Percentiles rank a stretch among this genome's conserved stretches.
These are phyloP conservation scores for Inonotus obliquus DNA, from an alignment of 1,284 basidiomycete genomes.

Conservation along the genomic window DNA sequence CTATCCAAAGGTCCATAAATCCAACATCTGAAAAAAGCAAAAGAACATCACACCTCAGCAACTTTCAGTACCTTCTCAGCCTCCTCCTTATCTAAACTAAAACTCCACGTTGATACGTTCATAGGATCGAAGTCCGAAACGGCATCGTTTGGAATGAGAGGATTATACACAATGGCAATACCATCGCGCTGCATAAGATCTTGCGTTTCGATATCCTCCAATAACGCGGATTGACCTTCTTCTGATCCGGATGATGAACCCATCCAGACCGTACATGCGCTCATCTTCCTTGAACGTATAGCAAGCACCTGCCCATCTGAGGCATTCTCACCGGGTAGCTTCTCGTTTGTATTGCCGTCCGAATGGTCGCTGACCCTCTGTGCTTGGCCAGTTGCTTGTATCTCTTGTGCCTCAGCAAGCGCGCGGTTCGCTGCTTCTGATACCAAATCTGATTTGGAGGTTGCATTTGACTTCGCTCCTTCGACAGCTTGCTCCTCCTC, in stretches of 20 bases:
- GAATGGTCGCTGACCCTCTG: constrained; percentile 13
- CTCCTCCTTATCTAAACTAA: constrained; percentile 33
- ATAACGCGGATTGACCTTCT: constrained; percentile 24
- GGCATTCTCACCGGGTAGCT: not conserved
- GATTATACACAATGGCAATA: constrained; percentile 38
- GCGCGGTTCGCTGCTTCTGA: constrained; percentile 17
- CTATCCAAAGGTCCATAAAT: constrained; percentile 13
- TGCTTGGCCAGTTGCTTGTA: constrained; percentile 23
- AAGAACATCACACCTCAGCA: constrained; percentile 27
- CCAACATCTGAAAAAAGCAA: not conserved
- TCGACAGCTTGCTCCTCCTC: constrained; percentile 14
- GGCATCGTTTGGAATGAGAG: constrained; percentile 31
- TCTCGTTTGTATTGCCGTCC: not conserved
- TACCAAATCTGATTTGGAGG: not conserved
- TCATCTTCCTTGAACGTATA: constrained; percentile 18
- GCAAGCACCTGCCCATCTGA: too few species aligned
- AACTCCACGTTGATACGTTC: constrained; percentile 36
- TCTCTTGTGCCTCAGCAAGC: constrained; percentile 24
- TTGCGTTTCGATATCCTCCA: constrained; percentile 34
- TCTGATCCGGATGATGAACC: constrained; percentile 31
- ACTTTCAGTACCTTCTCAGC: constrained; percentile 33
- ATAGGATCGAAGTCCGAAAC: constrained; percentile 34
- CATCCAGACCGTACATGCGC: constrained; percentile 38
- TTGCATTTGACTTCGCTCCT: constrained; percentile 7
- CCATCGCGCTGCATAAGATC: constrained; percentile 33